These are phyloP conservation scores for Parasarocladium wereldwijsianum DNA, from an alignment of 2,329 filamentous ascomycete species.

Conservation along the genomic window DNA sequence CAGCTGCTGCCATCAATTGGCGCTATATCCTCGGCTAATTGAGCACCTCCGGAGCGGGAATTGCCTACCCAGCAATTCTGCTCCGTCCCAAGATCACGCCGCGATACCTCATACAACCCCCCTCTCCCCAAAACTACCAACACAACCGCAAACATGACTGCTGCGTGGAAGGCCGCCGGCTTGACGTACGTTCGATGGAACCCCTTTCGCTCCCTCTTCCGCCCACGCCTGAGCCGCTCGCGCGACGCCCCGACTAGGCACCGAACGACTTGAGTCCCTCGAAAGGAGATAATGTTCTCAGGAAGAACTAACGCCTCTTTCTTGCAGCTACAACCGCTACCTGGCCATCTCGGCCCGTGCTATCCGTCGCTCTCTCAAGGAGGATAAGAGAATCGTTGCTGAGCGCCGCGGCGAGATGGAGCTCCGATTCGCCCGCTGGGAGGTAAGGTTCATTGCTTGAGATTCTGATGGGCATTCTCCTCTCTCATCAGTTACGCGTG, in stretches of 20 bases:
- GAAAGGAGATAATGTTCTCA: slow-evolving; percentile 1
- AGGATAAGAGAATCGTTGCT: slow-evolving; percentile 72
- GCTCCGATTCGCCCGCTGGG: slow-evolving; percentile 84
- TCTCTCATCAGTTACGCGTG: too few species aligned
- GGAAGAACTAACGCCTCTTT: background rate
- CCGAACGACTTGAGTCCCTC: too few species aligned
- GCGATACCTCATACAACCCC: too few species aligned
- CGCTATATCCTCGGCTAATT: too few species aligned
- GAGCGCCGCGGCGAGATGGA: slow-evolving; percentile 87
- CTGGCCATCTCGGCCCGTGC: slow-evolving; percentile 86
- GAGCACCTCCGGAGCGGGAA: too few species aligned
- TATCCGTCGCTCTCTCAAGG: slow-evolving; percentile 93
- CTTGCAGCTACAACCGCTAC: slow-evolving; percentile 98
- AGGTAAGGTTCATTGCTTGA: slow-evolving; percentile 38
- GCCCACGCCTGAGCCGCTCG: background rate
- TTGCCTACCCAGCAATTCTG: too few species aligned
- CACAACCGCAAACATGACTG: slow-evolving; percentile 62
- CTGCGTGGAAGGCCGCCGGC: slow-evolving; percentile 97
- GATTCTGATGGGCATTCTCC: slow-evolving; percentile 17
- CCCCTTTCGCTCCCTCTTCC: slow-evolving; percentile 2
- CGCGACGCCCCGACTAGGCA: too few species aligned
- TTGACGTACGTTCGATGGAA: slow-evolving; percentile 58
- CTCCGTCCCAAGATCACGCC: too few species aligned
- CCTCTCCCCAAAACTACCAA: slow-evolving; percentile 18
- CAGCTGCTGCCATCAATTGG: too few species aligned